A percentile compares a stretch with the other conserved stretches of the same genome.
Evolutionary conservation across 116 monocot genomes (phyloP).

Genomic region (Cymodocea nodosa): DNA sequence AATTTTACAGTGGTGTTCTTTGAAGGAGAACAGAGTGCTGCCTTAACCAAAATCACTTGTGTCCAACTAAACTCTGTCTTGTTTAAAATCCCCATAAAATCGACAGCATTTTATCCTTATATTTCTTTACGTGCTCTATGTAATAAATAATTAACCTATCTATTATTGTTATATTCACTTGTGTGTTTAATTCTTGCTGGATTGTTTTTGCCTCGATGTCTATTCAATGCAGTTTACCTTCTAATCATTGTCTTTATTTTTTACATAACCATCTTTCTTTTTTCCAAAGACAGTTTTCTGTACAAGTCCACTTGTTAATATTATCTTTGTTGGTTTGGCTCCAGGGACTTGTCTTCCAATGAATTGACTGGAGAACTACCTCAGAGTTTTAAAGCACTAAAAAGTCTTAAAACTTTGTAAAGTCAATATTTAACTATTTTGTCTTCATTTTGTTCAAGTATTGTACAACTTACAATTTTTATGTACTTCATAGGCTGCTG

Average conservation of each 20-base stretch:
- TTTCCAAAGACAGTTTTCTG: not conserved
- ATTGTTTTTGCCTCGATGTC: not conserved
- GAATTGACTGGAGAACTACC: constrained; percentile 78
- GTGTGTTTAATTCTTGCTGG: not conserved
- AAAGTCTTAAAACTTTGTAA: constrained; percentile 68
- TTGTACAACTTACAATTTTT: no score
- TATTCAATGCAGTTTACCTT: no score
- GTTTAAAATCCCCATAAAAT: no score
- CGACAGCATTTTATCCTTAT: no score
- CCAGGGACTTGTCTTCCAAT: constrained; percentile 92
- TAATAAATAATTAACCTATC: no score
- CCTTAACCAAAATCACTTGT: no score
- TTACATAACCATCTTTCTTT: not conserved
- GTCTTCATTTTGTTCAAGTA: constrained; percentile 3
- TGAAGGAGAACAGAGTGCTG: no score
- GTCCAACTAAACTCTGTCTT: no score
- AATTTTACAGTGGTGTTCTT: no score
- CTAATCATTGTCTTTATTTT: not conserved
- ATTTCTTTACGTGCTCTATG: no score
- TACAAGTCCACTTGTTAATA: not conserved
- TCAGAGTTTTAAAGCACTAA: constrained; percentile 58
- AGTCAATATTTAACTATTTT: not conserved
- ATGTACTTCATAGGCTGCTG: constrained; percentile 32
- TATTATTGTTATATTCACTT: no score
- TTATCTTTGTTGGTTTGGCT: constrained; percentile 7